These are phyloP conservation scores for Debaryomyces fabryi DNA, from an alignment of 1,139 yeast species.

Conservation along the genomic window DNA sequence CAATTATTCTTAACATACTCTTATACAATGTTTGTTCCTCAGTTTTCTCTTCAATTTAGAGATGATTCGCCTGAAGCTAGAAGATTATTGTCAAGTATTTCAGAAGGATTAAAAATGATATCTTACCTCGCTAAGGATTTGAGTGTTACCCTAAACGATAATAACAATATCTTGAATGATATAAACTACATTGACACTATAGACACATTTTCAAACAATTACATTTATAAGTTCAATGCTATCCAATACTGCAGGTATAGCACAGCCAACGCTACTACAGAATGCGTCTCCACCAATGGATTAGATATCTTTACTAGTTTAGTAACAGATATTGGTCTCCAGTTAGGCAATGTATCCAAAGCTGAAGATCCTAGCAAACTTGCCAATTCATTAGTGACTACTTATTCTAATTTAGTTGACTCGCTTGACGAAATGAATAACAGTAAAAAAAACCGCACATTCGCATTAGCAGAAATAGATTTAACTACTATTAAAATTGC, in stretches of 20 bases:
- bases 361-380: slow-evolving; percentile 38
- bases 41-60: slow-evolving; percentile 41
- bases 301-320: slow-evolving; percentile 50
- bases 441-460: slow-evolving; percentile 10
- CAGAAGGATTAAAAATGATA: slow-evolving; percentile 53
- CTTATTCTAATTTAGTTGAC: slow-evolving; percentile 28
- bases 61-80: slow-evolving; percentile 39
- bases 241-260: slow-evolving; percentile 53
- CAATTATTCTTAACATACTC: not conserved
- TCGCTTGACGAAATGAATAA: slow-evolving; percentile 19
- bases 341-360: slow-evolving; percentile 45
- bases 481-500: slow-evolving; percentile 1
- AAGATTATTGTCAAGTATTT: slow-evolving; percentile 39
- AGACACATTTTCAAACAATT: slow-evolving; percentile 48
- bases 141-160: slow-evolving; percentile 32
- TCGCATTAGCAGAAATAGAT: not conserved
- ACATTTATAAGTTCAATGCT: slow-evolving; percentile 45
- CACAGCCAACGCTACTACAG: slow-evolving; percentile 18
- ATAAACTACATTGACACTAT: slow-evolving; percentile 30
- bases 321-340: slow-evolving; percentile 53
- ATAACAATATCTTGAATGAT: slow-evolving; percentile 20
- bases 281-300: slow-evolving; percentile 44
- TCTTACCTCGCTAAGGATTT: slow-evolving; percentile 62
- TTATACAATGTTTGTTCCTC: slow-evolving; percentile 30
- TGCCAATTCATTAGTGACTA: slow-evolving; percentile 43